Conservation (phyloP, 108 stramenopile species). For the Bacterosira constricta region DNA sequence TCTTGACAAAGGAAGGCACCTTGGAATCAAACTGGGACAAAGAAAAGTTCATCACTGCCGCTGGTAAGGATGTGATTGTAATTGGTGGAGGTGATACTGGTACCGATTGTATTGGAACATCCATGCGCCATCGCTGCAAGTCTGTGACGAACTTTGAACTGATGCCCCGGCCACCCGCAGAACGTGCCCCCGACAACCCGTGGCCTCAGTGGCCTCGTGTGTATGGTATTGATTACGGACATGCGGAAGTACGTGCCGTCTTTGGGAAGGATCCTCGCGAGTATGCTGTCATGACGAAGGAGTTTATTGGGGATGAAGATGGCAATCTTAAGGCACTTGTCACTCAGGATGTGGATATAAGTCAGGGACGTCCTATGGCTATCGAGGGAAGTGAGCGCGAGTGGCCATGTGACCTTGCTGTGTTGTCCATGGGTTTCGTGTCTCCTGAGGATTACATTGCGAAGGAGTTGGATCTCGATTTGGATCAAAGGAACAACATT, state of each 20-base stretch:
- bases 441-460: conserved; percentile 89
- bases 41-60: conserved; percentile 92
- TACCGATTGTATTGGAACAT: conserved; percentile 98
- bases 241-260: conserved; percentile 93
- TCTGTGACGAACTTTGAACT: conserved; percentile 96
- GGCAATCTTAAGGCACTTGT: conserved; percentile 94
- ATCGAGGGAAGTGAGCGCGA: conserved; percentile 92
- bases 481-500: conserved; percentile 95
- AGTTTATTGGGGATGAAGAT: conserved; percentile 91
- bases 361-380: conserved; percentile 69
- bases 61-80: conserved; percentile 97
- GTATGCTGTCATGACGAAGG: conserved; percentile 96
- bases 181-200: conserved; percentile 92
- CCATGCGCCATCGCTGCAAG: conserved; percentile 97
- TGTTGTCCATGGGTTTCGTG: conserved; percentile 98
- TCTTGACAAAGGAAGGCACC: conserved; percentile 93
- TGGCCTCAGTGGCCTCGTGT: conserved; percentile 99
- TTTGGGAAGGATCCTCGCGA: conserved; percentile 96
- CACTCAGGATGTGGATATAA: conserved; percentile 95
- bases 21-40: conserved; percentile 94
- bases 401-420: conserved; percentile 91
- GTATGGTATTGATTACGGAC: conserved; percentile 96
- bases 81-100: conserved; percentile 99
- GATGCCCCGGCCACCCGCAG: conserved; percentile 92
- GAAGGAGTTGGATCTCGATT: conserved; percentile 80